phyloP scores from a whole-genome alignment of 306 rosid genomes.

The Trichosanthes truncata region DNA sequence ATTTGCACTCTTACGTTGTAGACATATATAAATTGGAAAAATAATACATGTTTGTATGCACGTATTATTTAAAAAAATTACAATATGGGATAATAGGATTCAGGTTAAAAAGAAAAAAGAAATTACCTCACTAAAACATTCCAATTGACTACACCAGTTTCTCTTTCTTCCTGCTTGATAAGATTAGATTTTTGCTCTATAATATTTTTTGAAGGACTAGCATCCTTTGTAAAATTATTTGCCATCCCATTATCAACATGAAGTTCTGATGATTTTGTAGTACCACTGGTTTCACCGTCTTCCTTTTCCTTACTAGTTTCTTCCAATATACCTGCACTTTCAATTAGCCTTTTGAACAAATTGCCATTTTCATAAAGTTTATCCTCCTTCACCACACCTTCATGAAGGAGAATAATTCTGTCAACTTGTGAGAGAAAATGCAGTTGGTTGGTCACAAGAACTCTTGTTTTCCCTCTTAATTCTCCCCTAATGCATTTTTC shows the following conservation, averaged over 20 bases:
- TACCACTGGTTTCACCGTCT: conserved; percentile 23
- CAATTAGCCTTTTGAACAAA: too few relatives aligned
- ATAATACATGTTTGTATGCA: too few relatives aligned
- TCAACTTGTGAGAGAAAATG: conserved; percentile 72
- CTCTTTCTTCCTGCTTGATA: conserved; percentile 75
- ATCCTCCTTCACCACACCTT: too few relatives aligned
- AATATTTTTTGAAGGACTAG: conserved; percentile 28
- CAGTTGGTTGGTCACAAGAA: conserved; percentile 88
- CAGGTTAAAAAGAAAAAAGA: background rate
- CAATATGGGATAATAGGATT: background rate
- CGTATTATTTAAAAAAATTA: background rate
- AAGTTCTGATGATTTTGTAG: conserved; percentile 16
- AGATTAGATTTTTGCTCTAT: conserved; percentile 56
- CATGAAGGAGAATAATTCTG: too few relatives aligned
- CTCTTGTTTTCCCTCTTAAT: conserved; percentile 64
- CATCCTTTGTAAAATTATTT: conserved; percentile 25
- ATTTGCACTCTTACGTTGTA: background rate
- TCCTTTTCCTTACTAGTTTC: conserved; percentile 37
- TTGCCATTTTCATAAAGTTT: too few relatives aligned
- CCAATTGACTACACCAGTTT: conserved; percentile 77
- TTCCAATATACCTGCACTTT: too few relatives aligned
- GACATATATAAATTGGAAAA: background rate
- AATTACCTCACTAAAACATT: conserved; percentile 61
- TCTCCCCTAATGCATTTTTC: conserved; percentile 72
- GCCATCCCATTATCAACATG: conserved; percentile 26